These are phyloP conservation scores for Acidiella bohemica DNA, from an alignment of 495 filamentous ascomycete genomes.

Conservation along the genomic window DNA sequence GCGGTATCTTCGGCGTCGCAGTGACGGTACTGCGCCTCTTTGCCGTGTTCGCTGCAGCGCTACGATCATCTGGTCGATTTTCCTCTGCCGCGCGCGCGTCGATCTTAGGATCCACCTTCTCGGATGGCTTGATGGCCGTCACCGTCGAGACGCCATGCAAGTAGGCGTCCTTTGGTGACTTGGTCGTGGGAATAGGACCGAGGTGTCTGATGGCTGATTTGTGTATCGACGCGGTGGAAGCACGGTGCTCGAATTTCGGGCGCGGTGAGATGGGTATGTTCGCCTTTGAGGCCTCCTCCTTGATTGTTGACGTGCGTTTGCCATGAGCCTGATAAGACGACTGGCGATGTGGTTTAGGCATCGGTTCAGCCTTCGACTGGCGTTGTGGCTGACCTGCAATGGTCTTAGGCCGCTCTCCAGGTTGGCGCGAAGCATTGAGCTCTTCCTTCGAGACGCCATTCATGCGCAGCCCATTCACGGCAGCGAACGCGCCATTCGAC, in stretches of 20 bases:
- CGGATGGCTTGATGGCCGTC: neutral
- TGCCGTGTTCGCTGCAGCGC: constrained; percentile 12
- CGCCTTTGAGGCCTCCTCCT: neutral
- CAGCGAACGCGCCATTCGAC: constrained; percentile 1
- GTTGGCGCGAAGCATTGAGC: neutral
- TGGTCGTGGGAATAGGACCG: neutral
- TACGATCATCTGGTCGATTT: constrained; percentile 1
- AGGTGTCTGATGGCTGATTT: neutral
- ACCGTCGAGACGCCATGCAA: constrained; percentile 6
- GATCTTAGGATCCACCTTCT: constrained; percentile 7
- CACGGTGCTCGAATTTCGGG: neutral
- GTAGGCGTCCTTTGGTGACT: constrained; percentile 4
- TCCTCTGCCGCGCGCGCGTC: constrained; percentile 10
- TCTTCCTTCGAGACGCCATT: constrained; percentile 18
- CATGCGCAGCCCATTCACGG: constrained; percentile 16
- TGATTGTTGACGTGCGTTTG: neutral
- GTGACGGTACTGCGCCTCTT: constrained; percentile 19
- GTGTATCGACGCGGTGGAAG: neutral
- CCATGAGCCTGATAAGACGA: neutral
- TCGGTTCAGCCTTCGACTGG: constrained; percentile 1
- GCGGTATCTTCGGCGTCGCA: constrained; percentile 17
- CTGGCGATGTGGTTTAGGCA: constrained; percentile 1
- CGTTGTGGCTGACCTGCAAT: constrained; percentile 1
- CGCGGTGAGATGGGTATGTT: constrained; percentile 5
- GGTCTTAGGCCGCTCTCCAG: constrained; percentile 10